Base-by-base conservation (phyloP, 2,329 filamentous ascomycete species). In the Blumeriella jaapii region DNA sequence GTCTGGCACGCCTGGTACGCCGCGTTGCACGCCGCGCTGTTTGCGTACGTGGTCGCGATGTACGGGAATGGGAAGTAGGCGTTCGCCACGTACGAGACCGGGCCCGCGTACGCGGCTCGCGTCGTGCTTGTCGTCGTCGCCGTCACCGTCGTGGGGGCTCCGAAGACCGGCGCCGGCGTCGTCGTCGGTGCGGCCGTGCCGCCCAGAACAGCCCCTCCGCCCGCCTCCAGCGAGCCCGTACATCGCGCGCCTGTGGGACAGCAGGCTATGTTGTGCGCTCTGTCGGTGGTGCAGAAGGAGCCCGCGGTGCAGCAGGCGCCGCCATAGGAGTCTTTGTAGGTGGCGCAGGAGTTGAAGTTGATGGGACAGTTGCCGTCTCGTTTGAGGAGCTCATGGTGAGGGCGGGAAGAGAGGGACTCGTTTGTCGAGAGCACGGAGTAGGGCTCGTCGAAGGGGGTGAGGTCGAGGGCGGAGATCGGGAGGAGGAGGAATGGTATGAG, bases 11-110 rank as follows among this genome's bases (percentile, higher is more conserved):
- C 62, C 25, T 53, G 56, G 30, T 67, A 57, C 11, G 71, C 72
- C 0, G 65, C 61, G 3, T 62, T 62, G 49, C 73, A 78, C 5
- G 64, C 63, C 10, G 58, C 66, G 12, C 57, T 53, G 45, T 74
- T 65, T 39, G 57, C 51, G 42, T 71, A 74, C 9, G 62, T 62
- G 1, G 67, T 72, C 29, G 51, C 40, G 33, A 74, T 63, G 48
- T 70, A 69, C 2, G 73, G 73, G 52, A 76, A 78, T 8, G 68
- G 63, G 52, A 75, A 78, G 55, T 68, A 75, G 16, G 59, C 46
- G 51, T 78, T 77, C 26, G 63, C 55, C 12, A 77, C 69, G 50
- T 64, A 73, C 20, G 69, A 70, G 13, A 60, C 59, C 2, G 40
- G 40, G 15, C 32, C 31, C 5, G 45, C 41, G 8, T 40, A 33